Percentiles rank a stretch among this genome's conserved stretches.
phyloP scores from a whole-genome alignment of 805 yeast genomes.

The Yamadazyma akitaensis region DNA sequence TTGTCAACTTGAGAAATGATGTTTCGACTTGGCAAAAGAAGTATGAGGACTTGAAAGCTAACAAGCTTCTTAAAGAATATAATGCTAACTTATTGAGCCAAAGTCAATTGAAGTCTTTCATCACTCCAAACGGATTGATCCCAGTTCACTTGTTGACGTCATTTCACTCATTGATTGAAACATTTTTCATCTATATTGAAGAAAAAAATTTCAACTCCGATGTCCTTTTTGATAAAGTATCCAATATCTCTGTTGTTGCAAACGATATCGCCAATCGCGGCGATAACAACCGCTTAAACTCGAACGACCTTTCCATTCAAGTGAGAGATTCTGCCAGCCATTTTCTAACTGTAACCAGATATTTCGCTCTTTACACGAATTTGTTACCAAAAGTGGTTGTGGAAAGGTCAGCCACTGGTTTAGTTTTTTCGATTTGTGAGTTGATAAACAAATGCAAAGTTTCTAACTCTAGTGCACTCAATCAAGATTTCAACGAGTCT shows the following conservation, averaged over 20 bases:
- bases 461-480: conserved; percentile 4
- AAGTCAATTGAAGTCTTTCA: conserved; percentile 25
- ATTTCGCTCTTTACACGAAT: conserved; percentile 60
- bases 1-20: conserved; percentile 22
- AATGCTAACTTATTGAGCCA: conserved; percentile 18
- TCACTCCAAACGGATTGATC: conserved; percentile 43
- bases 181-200: conserved; percentile 35
- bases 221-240: conserved; percentile 48
- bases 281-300: conserved; percentile 20
- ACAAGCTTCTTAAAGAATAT: conserved; percentile 20
- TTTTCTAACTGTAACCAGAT: conserved; percentile 72
- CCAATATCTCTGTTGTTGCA: conserved; percentile 46
- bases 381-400: conserved; percentile 67
- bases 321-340: conserved; percentile 70
- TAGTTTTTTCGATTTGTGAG: conserved; percentile 64
- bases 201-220: conserved; percentile 29
- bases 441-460: conserved; percentile 30
- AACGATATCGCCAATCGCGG: conserved; percentile 38
- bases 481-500: background rate
- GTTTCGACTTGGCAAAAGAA: conserved; percentile 49
- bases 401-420: conserved; percentile 73
- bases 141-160: conserved; percentile 43
- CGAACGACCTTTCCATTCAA: conserved; percentile 41
- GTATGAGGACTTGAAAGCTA: conserved; percentile 47
- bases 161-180: conserved; percentile 49